Conservation (phyloP, 192 early-diverging fungal species). For the Coemansia asiatica region DNA sequence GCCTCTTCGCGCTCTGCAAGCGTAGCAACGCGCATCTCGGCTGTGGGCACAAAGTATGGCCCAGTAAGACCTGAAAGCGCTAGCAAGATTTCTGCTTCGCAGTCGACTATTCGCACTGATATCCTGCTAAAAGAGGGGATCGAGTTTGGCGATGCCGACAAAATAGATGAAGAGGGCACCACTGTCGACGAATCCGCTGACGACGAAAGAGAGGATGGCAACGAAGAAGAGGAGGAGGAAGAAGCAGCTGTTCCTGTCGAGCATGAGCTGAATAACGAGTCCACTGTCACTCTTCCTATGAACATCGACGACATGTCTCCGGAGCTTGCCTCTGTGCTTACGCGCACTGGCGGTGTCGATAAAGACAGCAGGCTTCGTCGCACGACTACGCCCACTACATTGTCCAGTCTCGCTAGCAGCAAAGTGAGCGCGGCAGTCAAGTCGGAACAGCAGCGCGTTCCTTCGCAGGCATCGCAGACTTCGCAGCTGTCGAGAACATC, state of each 20-base stretch:
- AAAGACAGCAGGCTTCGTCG: constrained; percentile 28
- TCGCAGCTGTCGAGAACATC: neutral
- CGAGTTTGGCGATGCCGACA: constrained; percentile 39
- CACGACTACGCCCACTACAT: constrained; percentile 15
- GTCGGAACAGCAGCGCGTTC: neutral
- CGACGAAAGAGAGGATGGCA: constrained; percentile 25
- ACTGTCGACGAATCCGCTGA: constrained; percentile 19
- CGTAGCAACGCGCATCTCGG: constrained; percentile 42
- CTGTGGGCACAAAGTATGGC: constrained; percentile 28
- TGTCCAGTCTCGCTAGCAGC: constrained; percentile 12
- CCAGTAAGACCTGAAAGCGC: constrained; percentile 23
- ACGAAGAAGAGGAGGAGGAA: constrained; percentile 16
- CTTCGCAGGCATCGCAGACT: neutral
- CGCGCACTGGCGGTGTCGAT: constrained; percentile 46
- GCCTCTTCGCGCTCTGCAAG: constrained; percentile 48
- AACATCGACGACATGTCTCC: constrained; percentile 42
- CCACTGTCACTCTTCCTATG: constrained; percentile 47
- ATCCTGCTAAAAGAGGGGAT: constrained; percentile 42
- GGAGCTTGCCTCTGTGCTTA: constrained; percentile 47
- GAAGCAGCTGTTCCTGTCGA: constrained; percentile 47
- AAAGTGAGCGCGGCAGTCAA: neutral
- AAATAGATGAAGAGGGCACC: constrained; percentile 21
- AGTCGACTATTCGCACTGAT: constrained; percentile 51
- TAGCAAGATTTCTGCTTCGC: constrained; percentile 37
- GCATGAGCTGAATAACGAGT: constrained; percentile 21